These are phyloP conservation scores for Saccharomycopsis olivae DNA, from an alignment of 805 yeast genomes.

Conservation along the genomic window DNA sequence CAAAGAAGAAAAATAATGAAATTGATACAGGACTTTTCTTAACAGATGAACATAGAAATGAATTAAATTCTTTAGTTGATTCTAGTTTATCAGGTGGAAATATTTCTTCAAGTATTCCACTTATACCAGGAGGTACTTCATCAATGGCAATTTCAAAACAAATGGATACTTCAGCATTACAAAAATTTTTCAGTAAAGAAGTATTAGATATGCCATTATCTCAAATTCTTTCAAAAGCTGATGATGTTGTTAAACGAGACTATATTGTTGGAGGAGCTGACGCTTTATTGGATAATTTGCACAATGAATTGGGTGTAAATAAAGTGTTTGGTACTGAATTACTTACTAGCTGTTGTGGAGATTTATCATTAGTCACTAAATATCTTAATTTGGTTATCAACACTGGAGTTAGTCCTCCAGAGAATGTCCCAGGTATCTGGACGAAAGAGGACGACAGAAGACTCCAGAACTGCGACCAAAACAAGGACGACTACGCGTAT, in stretches of 20 bases:
- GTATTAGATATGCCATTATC: constrained; percentile 24
- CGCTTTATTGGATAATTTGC: constrained; percentile 30
- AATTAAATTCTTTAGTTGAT: constrained; percentile 23
- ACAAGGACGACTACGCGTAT: constrained; percentile 26
- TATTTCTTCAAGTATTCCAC: constrained; percentile 26
- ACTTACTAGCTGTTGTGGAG: constrained; percentile 35
- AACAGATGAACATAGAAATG: constrained; percentile 20
- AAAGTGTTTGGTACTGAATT: constrained; percentile 33
- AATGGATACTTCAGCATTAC: constrained; percentile 22
- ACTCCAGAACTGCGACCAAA: constrained; percentile 23
- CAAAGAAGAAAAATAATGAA: constrained; percentile 1
- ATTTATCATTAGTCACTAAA: constrained; percentile 31
- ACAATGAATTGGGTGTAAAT: constrained; percentile 32
- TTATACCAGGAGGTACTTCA: constrained; percentile 15
- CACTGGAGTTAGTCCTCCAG: constrained; percentile 33
- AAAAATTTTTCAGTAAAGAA: constrained; percentile 24
- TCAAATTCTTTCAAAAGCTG: constrained; percentile 26
- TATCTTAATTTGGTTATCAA: constrained; percentile 31
- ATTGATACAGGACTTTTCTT: neutral
- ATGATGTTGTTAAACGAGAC: constrained; percentile 30
- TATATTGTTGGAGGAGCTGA: constrained; percentile 35
- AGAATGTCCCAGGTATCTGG: constrained; percentile 35
- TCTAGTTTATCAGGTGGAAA: constrained; percentile 19
- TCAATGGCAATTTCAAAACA: constrained; percentile 11
- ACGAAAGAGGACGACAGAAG: constrained; percentile 33